Evolutionary conservation across 192 early-diverging fungal genomes (phyloP), one percentile per base, ranked within the genome.

Genomic region (Coemansia javaensis): DNA sequence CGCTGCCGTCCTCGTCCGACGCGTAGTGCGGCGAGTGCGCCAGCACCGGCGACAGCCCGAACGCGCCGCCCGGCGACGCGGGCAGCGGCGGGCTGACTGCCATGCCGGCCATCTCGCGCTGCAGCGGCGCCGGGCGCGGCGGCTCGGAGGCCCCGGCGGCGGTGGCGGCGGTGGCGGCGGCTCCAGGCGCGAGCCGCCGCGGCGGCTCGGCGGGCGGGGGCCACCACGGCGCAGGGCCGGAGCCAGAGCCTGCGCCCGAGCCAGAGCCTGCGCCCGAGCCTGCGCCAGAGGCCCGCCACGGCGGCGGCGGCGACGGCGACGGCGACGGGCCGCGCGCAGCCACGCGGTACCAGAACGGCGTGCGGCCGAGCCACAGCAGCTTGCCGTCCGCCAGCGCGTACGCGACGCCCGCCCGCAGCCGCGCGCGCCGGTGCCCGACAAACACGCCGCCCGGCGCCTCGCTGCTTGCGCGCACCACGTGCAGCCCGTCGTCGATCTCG

Each of bases 351-450:
- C 70, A 73, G 37, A 58, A 73, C 7, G 49, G 32, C 13, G 20
- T 8, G 1, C 16, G 30, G 21, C 58, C 63, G 7, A 73, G 36
- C 48, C 53, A 47, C 28, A 73, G 30, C 18, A 62, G 48, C 53
- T 66, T 65, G 23, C 70, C 70, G 32, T 73, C 70, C 3, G 25
- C 14, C 13, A 73, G 18, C 38, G 34, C 63, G 34, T 62, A 73
- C 22, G 48, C 37, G 4, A 57, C 42, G 5, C 39, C 37, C 13
- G 6, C 7, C 13, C 25, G 50, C 20, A 61, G 2, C 11, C 52
- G 30, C 31, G 28, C 22, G 0, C 63, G 44, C 15, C 58, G 32
- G 32, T 53, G 53, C 1, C 65, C 65, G 44, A 68, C 27, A 11
- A 28, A 52, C 57, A 68, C 58, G 2, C 35, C 38, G 11, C 7